Percentiles rank a stretch among this genome's conserved stretches.
These are phyloP conservation scores for Naematelia aurantialba DNA, from an alignment of 768 basidiomycete species.

Conservation along the genomic window DNA sequence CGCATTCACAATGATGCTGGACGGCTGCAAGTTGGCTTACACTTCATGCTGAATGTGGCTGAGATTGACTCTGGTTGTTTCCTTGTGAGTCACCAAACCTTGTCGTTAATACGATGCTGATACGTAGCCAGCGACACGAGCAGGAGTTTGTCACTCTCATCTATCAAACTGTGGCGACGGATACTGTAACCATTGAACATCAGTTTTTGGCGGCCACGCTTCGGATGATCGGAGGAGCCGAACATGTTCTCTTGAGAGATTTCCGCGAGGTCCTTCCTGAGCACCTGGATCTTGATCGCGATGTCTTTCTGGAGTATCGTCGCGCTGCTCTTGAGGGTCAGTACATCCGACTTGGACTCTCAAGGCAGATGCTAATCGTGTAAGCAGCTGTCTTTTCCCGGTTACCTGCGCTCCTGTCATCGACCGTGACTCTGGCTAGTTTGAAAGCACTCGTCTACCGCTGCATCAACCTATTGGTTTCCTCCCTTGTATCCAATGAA, in stretches of 20 bases:
- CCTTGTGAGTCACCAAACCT: constrained; percentile 52
- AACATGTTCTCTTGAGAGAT: constrained; percentile 52
- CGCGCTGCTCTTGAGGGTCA: constrained; percentile 5
- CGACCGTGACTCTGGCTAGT: constrained; percentile 22
- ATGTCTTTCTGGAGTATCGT: constrained; percentile 2
- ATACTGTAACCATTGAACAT: constrained; percentile 57
- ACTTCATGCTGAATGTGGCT: constrained; percentile 55
- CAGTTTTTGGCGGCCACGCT: constrained; percentile 61
- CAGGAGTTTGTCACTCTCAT: constrained; percentile 60
- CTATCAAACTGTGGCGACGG: constrained; percentile 57
- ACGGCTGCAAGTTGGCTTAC: constrained; percentile 61
- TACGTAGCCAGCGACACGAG: constrained; percentile 52
- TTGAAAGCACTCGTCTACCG: constrained; percentile 37
- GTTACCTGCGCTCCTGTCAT: constrained; percentile 51
- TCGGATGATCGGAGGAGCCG: constrained; percentile 57
- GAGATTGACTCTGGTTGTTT: constrained; percentile 63
- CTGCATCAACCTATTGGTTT: constrained; percentile 55
- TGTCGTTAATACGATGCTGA: neutral
- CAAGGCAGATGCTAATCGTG: constrained; percentile 10
- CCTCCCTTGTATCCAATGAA: constrained; percentile 57
- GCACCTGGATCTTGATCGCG: constrained; percentile 25
- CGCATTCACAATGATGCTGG: constrained; percentile 58
- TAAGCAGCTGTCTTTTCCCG: constrained; percentile 56
- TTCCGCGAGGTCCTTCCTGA: constrained; percentile 15
- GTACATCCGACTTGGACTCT: neutral